Percentiles rank a stretch among this genome's conserved stretches.
These are phyloP conservation scores for Gaultheria prostrata DNA, from an alignment of 148 eudicot genomes.

Conservation along the genomic window DNA sequence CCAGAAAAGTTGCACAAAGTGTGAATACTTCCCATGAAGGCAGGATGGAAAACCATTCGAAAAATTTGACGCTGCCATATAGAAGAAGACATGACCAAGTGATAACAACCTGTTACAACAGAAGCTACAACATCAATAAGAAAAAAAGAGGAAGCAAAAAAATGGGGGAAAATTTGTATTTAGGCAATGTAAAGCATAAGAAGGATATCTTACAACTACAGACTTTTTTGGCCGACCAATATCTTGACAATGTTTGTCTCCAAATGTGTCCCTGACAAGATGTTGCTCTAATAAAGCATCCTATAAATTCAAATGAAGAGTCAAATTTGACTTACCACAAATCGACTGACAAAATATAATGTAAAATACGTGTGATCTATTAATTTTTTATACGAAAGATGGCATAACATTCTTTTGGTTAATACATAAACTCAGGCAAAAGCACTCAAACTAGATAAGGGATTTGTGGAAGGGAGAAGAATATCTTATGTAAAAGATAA, in stretches of 20 bases:
- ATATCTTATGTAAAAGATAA: background rate
- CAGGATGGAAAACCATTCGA: constrained; percentile 40
- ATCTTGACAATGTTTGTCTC: constrained; percentile 37
- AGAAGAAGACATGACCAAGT: constrained; percentile 51
- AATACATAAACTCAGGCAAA: background rate
- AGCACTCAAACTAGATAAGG: background rate
- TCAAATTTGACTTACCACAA: background rate
- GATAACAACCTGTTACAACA: constrained; percentile 46
- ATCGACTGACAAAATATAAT: background rate
- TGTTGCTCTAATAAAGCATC: constrained; percentile 68
- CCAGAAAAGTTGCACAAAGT: constrained; percentile 32
- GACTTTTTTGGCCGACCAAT: constrained; percentile 58
- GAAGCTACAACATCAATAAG: background rate
- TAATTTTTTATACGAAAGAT: background rate
- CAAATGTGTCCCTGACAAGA: constrained; percentile 46
- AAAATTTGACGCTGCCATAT: constrained; percentile 31
- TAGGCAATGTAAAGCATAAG: background rate
- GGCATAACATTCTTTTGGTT: background rate
- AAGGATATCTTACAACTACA: constrained; percentile 16
- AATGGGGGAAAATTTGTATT: background rate
- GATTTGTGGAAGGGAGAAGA: background rate
- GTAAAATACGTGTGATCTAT: background rate
- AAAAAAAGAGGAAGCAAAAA: background rate
- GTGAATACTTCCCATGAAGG: constrained; percentile 45
- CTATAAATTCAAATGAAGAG: constrained; percentile 27